A percentile compares a stretch with the other conserved stretches of the same genome.
phyloP scores from a whole-genome alignment of 2,329 filamentous ascomycete species.

The Cladophialophora exuberans region DNA sequence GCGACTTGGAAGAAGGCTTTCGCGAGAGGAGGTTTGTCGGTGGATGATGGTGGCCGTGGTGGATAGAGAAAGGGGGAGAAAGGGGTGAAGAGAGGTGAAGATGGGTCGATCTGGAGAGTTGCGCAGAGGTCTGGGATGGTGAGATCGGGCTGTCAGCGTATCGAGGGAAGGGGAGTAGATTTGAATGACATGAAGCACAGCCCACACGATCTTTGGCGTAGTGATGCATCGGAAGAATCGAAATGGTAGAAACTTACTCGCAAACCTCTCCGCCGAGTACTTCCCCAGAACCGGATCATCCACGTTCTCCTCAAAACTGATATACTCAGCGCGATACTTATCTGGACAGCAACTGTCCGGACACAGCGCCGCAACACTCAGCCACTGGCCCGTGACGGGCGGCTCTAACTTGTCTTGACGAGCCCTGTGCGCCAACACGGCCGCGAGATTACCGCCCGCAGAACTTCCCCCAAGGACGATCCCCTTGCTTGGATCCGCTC shows the following conservation, averaged over 20 bases:
- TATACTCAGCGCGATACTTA: not conserved
- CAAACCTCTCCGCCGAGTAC: not conserved
- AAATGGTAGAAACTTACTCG: not conserved
- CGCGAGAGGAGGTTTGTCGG: no score
- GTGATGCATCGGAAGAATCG: no score
- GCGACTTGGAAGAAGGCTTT: slow-evolving; percentile 26
- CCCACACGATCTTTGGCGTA: no score
- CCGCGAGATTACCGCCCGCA: slow-evolving; percentile 44
- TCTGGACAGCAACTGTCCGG: slow-evolving; percentile 24
- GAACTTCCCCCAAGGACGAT: slow-evolving; percentile 54
- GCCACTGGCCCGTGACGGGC: slow-evolving; percentile 51
- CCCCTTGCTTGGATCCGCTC: slow-evolving; percentile 45
- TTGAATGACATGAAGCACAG: no score
- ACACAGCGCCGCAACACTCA: slow-evolving; percentile 45
- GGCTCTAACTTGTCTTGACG: slow-evolving; percentile 40
- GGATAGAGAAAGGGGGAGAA: no score
- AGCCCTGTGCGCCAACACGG: slow-evolving; percentile 39
- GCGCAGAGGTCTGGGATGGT: no score
- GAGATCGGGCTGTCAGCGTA: no score
- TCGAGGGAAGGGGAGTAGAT: no score
- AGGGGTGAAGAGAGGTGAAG: no score
- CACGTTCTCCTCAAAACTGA: not conserved
- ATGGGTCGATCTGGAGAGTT: no score
- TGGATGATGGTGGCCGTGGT: no score
- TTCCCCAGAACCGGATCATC: slow-evolving; percentile 41